phyloP scores from a whole-genome alignment of 306 rosid genomes.

The Betula pendula region DNA sequence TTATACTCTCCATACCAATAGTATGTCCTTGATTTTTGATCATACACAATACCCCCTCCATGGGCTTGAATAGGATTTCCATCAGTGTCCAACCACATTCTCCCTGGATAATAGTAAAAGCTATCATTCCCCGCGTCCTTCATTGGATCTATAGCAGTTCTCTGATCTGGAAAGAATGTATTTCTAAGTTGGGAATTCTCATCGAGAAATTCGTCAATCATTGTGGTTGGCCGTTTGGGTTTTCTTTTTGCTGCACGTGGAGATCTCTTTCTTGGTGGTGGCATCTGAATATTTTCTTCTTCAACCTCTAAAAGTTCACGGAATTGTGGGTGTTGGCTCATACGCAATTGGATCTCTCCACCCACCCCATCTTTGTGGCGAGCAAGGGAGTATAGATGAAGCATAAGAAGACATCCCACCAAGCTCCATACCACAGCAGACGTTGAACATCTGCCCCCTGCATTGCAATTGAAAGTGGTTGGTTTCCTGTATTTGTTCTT shows the following conservation, averaged over 20 bases:
- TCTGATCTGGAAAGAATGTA: conserved; percentile 72
- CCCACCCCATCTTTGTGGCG: conserved; percentile 38
- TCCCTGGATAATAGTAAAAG: conserved; percentile 73
- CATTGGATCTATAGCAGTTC: conserved; percentile 61
- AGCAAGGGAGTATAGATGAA: conserved; percentile 54
- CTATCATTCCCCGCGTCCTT: conserved; percentile 55
- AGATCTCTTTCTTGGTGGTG: conserved; percentile 92
- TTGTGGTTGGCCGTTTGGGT: conserved; percentile 66
- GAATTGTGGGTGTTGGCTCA: conserved; percentile 51
- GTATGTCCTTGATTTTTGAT: conserved; percentile 65
- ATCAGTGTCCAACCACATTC: conserved; percentile 92
- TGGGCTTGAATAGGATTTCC: conserved; percentile 96
- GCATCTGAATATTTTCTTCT: conserved; percentile 72
- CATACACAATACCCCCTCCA: conserved; percentile 89
- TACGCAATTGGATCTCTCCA: conserved; percentile 39
- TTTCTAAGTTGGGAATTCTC: conserved; percentile 86
- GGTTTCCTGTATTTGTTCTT: conserved; percentile 85
- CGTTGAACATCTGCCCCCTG: conserved; percentile 71
- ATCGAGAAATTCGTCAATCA: conserved; percentile 91
- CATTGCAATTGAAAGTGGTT: conserved; percentile 67
- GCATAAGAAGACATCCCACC: conserved; percentile 70
- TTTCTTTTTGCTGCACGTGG: conserved; percentile 87
- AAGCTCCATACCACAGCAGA: conserved; percentile 67
- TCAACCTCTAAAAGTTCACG: conserved; percentile 83
- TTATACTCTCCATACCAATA: conserved; percentile 99